These are phyloP conservation scores for Trapa bicornis DNA, from an alignment of 345 rosid species.

Conservation along the genomic window DNA sequence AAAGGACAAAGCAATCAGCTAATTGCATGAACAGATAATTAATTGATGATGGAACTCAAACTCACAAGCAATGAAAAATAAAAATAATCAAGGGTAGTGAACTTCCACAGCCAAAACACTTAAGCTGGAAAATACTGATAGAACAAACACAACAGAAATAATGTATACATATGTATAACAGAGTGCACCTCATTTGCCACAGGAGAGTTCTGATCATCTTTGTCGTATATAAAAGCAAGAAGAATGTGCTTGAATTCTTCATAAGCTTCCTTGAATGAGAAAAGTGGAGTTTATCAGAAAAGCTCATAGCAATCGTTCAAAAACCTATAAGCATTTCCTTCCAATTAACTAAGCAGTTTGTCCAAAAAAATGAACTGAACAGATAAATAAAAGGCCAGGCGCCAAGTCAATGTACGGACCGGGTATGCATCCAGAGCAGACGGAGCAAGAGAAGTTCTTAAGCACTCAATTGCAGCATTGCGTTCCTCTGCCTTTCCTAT, in stretches of 20 bases:
- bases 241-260: conserved; percentile 96
- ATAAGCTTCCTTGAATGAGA: conserved; percentile 83
- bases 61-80: background rate
- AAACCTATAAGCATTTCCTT: background rate
- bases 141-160: background rate
- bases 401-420: conserved; percentile 20
- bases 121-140: background rate
- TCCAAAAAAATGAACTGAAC: background rate
- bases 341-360: conserved; percentile 4
- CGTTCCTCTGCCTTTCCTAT: conserved; percentile 57
- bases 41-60: background rate
- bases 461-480: conserved; percentile 56
- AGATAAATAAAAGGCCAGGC: background rate
- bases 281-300: conserved; percentile 9
- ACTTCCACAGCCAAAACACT: background rate
- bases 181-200: conserved; percentile 68
- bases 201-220: conserved; percentile 68
- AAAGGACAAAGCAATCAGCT: background rate
- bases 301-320: no score
- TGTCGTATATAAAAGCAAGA: conserved; percentile 77
- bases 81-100: background rate
- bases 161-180: background rate
- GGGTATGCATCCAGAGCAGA: conserved; percentile 98
- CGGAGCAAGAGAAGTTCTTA: conserved; percentile 78
- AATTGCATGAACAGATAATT: background rate